Evolutionary conservation across 2,329 filamentous ascomycete species (phyloP).

Genomic region (Pseudocercospora cruenta): DNA sequence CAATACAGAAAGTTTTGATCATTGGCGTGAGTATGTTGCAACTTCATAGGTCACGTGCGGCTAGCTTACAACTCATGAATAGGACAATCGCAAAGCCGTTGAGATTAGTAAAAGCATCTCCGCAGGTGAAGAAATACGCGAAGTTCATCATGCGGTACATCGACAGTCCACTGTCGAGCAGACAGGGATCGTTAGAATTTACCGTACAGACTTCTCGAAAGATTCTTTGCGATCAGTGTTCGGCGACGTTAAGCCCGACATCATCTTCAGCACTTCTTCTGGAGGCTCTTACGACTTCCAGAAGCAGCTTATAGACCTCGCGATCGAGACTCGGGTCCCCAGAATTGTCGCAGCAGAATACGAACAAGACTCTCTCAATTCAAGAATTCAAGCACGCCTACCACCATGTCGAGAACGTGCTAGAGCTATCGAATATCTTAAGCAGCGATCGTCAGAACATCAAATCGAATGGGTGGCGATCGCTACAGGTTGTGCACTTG

Average conservation of each 20-base stretch:
- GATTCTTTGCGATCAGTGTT: slow-evolving; percentile 36
- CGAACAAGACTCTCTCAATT: slow-evolving; percentile 38
- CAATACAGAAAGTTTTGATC: slow-evolving; percentile 23
- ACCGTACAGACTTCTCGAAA: slow-evolving; percentile 38
- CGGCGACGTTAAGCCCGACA: slow-evolving; percentile 25
- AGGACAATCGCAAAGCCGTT: slow-evolving; percentile 28
- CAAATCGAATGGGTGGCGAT: slow-evolving; percentile 41
- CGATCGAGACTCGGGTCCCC: slow-evolving; percentile 22
- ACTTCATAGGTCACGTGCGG: not conserved
- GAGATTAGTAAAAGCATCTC: slow-evolving; percentile 23
- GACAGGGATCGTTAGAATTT: slow-evolving; percentile 13
- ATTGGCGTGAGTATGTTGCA: slow-evolving; percentile 24
- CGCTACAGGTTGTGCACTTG: slow-evolving; percentile 41
- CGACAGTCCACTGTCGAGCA: not conserved
- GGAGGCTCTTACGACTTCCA: slow-evolving; percentile 34
- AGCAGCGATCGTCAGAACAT: slow-evolving; percentile 5
- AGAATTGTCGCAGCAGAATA: slow-evolving; percentile 35
- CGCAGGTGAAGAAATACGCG: not conserved
- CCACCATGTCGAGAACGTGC: slow-evolving; percentile 37
- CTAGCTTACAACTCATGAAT: not conserved
- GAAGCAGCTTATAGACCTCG: slow-evolving; percentile 30
- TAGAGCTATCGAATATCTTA: slow-evolving; percentile 39
- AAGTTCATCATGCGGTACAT: slow-evolving; percentile 24
- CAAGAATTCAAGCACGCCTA: slow-evolving; percentile 36
- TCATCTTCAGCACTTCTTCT: slow-evolving; percentile 34